A percentile compares a stretch with the other conserved stretches of the same genome.
phyloP scores from a whole-genome alignment of 768 basidiomycete genomes.

The Trametes meyenii region DNA sequence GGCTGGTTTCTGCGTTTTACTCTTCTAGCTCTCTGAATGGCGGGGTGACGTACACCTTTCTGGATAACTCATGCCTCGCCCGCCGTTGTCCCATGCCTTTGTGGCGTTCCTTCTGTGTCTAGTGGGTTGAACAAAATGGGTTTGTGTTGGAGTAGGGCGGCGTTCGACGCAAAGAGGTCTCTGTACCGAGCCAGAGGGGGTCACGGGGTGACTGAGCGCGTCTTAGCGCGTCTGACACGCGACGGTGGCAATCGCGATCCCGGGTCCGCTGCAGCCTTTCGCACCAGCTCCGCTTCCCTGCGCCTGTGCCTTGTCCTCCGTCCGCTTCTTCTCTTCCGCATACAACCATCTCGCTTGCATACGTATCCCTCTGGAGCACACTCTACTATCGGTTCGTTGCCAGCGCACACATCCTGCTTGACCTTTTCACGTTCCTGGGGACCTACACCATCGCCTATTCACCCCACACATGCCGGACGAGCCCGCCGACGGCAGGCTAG shows the following conservation, averaged over 20 bases:
- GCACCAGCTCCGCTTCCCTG: neutral
- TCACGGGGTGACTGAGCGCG: slow-evolving; percentile 22
- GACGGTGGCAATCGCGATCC: neutral
- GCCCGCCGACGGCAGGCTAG: neutral
- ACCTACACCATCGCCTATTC: neutral
- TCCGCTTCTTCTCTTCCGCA: neutral
- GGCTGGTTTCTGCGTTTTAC: no score
- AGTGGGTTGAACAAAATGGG: no score
- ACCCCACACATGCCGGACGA: neutral
- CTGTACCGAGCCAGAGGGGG: neutral
- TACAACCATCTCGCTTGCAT: neutral
- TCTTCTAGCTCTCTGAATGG: no score
- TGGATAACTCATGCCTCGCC: no score
- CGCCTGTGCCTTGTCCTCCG: neutral
- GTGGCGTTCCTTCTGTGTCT: no score
- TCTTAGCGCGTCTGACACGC: slow-evolving; percentile 18
- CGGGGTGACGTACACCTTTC: no score
- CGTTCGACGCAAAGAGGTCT: neutral
- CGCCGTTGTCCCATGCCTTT: no score
- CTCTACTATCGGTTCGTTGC: neutral
- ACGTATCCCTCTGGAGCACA: neutral
- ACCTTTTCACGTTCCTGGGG: neutral
- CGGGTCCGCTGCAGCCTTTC: neutral
- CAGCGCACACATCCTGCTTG: neutral
- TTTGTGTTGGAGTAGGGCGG: neutral